Conservation (phyloP, 495 filamentous ascomycete genomes). For the Immersiella caudata region DNA sequence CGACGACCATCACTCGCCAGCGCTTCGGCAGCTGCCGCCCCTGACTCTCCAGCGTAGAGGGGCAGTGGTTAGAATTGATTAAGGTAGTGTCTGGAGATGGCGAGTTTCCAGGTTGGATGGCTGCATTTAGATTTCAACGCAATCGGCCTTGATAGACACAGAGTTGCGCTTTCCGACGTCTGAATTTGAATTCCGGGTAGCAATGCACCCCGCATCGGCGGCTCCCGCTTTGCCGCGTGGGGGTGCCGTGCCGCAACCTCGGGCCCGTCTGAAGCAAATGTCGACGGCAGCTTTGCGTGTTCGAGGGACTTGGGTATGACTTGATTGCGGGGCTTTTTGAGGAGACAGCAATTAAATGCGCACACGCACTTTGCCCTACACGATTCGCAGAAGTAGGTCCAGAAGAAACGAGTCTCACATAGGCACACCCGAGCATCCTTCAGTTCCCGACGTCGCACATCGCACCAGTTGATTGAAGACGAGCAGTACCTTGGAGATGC, state of each 20-base stretch:
- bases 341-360: too few relatives aligned
- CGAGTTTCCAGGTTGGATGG: background rate
- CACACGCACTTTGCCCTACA: too few relatives aligned
- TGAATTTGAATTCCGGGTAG: slow-evolving; percentile 3
- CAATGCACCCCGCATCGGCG: slow-evolving; percentile 9
- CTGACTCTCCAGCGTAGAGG: background rate
- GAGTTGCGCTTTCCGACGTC: background rate
- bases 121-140: background rate
- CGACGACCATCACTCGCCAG: background rate
- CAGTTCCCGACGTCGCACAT: too few relatives aligned
- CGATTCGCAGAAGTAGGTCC: too few relatives aligned
- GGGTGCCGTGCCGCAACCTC: slow-evolving; percentile 6
- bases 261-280: background rate
- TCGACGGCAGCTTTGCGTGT: background rate
- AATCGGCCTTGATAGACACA: background rate
- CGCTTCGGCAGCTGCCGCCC: background rate
- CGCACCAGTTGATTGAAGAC: too few relatives aligned
- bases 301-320: background rate
- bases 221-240: background rate
- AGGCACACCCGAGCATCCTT: too few relatives aligned
- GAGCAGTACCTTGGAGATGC: too few relatives aligned
- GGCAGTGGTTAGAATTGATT: background rate
- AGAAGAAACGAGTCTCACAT: too few relatives aligned
- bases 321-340: background rate
- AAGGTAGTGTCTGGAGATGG: background rate